Conservation (phyloP, 2,329 filamentous ascomycete genomes). For the Cercospora sp. region DNA sequence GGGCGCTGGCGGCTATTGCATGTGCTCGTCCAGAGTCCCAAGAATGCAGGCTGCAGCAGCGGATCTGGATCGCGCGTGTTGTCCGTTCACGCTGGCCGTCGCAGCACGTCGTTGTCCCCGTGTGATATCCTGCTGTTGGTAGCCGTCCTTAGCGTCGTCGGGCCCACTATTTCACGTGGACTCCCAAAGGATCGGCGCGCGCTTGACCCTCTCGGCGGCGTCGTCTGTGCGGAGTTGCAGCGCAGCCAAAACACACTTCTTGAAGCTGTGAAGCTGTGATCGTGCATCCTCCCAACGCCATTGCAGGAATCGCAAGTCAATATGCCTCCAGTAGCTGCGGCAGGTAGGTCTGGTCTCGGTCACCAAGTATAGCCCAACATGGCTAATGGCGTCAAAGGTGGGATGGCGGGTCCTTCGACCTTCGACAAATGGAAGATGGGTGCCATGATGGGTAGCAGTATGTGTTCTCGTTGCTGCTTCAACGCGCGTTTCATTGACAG, state of each 20-base stretch:
- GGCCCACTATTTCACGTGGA: not conserved
- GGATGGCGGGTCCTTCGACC: conserved; percentile 59
- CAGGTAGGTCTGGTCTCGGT: conserved; percentile 12
- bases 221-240: not conserved
- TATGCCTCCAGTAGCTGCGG: conserved; percentile 38
- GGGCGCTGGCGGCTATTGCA: conserved; percentile 13
- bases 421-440: conserved; percentile 92
- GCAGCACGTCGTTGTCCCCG: not conserved
- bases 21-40: conserved; percentile 7
- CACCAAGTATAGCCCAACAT: not conserved
- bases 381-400: conserved; percentile 20
- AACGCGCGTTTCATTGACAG: not conserved
- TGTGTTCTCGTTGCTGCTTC: conserved; percentile 39
- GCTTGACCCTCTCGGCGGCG: not conserved
- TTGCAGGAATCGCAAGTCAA: conserved; percentile 16
- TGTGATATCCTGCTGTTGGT: conserved; percentile 5
- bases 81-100: conserved; percentile 1
- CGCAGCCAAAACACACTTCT: not conserved
- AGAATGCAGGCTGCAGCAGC: not conserved
- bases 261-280: not conserved
- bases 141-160: conserved; percentile 1
- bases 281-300: not conserved
- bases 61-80: not conserved
- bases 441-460: conserved; percentile 97
- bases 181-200: not conserved